Base-by-base conservation (phyloP, 1,284 basidiomycete species). In the Austroboletus niveus region DNA sequence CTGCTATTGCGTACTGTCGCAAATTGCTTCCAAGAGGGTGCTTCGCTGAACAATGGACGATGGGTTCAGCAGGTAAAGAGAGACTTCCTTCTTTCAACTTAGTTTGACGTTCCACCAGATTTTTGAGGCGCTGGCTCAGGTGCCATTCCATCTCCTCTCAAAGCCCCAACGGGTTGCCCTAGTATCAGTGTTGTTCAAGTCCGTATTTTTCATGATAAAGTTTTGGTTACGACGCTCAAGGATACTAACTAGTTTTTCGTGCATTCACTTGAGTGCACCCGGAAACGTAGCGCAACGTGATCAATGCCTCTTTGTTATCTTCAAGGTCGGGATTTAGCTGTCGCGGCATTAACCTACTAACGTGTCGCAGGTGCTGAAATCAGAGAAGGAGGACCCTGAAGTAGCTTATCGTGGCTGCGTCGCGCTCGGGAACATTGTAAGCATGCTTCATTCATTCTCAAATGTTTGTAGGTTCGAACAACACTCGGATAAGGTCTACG, bases 361-460 rank as follows among this genome's bases (percentile, higher is more conserved):
- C 30, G 42, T n/a, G 41, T 57, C 32, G 11, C 60, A 88, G 84
- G 75, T 90, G 14, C 69, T 94, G 20, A 70, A 78, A 52, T 75
- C 77, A 41, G 92, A 95, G 69, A 80, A 69, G 40, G 72, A 72
- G 15, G 96, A 99, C 55, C 76, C 83, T 20, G 96, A 99, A 65
- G 84, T 89, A 3, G 79, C 82, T 12, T 98, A 98, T 68, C 85
- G 96, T 29, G 77, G 87, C 1, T 71, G 92, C 8, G 89, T 97
- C 14, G 94, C 89, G 0, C 75, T 98, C 3, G 96, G 96, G 31
- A 98, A 99, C 67, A 69, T 90, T 43, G 91, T 93, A 54, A 64
- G 84, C 74, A 17, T 35, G 20, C n/a, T 35, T 44, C 3, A 43
- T 42, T 44, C 3, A 43, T 40, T 39, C n/a, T 35, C 36, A 8